These are phyloP conservation scores for Immersiporthe knoxdaviesiana DNA, from an alignment of 2,329 filamentous ascomycete genomes.

Conservation along the genomic window DNA sequence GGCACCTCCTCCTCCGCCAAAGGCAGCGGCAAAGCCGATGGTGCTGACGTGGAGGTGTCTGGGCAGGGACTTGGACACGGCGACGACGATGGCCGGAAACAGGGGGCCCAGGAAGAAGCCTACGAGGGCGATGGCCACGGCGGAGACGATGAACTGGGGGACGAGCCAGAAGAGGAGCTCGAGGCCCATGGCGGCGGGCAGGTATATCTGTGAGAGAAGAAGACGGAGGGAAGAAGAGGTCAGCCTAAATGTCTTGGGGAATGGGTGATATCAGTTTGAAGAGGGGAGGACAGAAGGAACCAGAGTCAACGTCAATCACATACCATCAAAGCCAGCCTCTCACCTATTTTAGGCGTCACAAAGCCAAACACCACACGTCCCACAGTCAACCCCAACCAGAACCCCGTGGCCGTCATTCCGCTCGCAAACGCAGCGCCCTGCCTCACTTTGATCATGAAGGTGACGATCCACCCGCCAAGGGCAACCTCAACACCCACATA, in stretches of 20 bases:
- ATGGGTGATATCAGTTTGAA: no score
- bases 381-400: slow-evolving; percentile 79
- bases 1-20: slow-evolving; percentile 74
- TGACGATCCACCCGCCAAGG: slow-evolving; percentile 80
- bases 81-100: slow-evolving; percentile 73
- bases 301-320: not conserved
- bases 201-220: slow-evolving; percentile 57
- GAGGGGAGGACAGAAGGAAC: not conserved
- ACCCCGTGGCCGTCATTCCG: slow-evolving; percentile 77
- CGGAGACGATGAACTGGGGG: slow-evolving; percentile 74
- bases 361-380: slow-evolving; percentile 74
- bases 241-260: slow-evolving; percentile 28
- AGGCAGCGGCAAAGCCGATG: slow-evolving; percentile 77
- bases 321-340: slow-evolving; percentile 61
- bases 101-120: slow-evolving; percentile 82
- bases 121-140: slow-evolving; percentile 70
- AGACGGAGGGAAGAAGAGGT: not conserved
- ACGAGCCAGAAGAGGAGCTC: slow-evolving; percentile 82
- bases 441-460: slow-evolving; percentile 79
- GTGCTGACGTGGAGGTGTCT: slow-evolving; percentile 74
- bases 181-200: slow-evolving; percentile 64
- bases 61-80: slow-evolving; percentile 70
- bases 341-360: slow-evolving; percentile 71
- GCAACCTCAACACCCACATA: slow-evolving; percentile 79
- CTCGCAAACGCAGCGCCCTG: slow-evolving; percentile 68